Conservation (phyloP, 192 early-diverging fungal species). For the Coemansia sp. region DNA sequence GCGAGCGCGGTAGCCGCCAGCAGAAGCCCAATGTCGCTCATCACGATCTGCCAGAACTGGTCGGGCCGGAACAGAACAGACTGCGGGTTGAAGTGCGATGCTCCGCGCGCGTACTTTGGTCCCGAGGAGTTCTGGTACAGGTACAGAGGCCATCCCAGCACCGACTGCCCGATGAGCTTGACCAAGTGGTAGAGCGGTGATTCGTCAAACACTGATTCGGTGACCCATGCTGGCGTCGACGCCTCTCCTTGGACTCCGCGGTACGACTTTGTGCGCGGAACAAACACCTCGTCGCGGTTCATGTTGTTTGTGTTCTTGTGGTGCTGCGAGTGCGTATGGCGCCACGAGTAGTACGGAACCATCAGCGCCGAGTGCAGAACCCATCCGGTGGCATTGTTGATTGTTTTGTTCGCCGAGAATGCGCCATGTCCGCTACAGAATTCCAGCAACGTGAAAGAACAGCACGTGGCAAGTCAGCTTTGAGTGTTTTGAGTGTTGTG, state of each 20-base stretch:
- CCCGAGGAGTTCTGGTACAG: constrained; percentile 76
- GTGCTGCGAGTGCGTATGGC: constrained; percentile 86
- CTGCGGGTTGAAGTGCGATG: constrained; percentile 85
- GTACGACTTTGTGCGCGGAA: constrained; percentile 71
- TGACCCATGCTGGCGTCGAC: constrained; percentile 49
- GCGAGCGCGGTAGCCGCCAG: constrained; percentile 56
- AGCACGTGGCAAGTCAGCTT: neutral
- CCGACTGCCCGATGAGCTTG: constrained; percentile 65
- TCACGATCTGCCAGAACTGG: constrained; percentile 67
- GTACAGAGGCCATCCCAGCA: constrained; percentile 90
- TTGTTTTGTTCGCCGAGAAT: constrained; percentile 79
- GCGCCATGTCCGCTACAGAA: constrained; percentile 73
- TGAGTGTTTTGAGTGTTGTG: neutral
- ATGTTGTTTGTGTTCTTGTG: constrained; percentile 91
- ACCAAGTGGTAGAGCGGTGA: constrained; percentile 69
- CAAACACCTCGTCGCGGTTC: constrained; percentile 93
- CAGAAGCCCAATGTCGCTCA: constrained; percentile 75
- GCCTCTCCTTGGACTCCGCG: constrained; percentile 57
- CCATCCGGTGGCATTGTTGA: constrained; percentile 88
- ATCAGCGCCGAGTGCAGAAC: constrained; percentile 86
- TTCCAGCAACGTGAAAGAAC: neutral
- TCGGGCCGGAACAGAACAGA: constrained; percentile 77
- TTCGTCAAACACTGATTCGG: constrained; percentile 67
- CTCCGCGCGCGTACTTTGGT: constrained; percentile 69
- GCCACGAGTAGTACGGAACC: constrained; percentile 95